A percentile compares a stretch with the other conserved stretches of the same genome.
Evolutionary conservation across 1,139 yeast species (phyloP).

Genomic region (Pichia sp.): DNA sequence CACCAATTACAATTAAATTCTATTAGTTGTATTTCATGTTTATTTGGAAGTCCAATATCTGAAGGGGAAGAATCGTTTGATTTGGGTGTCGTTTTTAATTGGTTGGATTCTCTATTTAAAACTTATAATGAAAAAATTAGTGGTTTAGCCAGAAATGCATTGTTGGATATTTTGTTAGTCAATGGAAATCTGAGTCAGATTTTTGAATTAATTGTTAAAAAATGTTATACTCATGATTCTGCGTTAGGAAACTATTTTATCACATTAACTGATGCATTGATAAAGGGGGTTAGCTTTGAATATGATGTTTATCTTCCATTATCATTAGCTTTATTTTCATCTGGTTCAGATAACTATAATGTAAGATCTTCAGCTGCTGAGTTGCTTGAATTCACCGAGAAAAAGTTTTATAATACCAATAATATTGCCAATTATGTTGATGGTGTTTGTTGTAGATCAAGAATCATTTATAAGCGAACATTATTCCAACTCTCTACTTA

Average conservation of each 20-base stretch:
- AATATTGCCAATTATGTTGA: conserved; percentile 48
- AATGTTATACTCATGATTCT: conserved; percentile 57
- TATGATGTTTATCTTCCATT: conserved; percentile 51
- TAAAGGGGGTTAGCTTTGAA: conserved; percentile 37
- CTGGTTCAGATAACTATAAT: conserved; percentile 57
- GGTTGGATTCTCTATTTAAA: conserved; percentile 70
- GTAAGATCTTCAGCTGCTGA: conserved; percentile 60
- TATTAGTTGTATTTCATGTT: conserved; percentile 75
- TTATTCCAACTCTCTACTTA: conserved; percentile 61
- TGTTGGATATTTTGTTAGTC: conserved; percentile 55
- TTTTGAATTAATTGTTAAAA: conserved; percentile 55
- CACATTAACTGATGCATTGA: conserved; percentile 59
- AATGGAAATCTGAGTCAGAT: conserved; percentile 56
- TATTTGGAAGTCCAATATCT: conserved; percentile 62
- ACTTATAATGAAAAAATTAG: conserved; percentile 56
- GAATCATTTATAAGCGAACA: conserved; percentile 73
- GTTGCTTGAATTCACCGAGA: conserved; percentile 52
- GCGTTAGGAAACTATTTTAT: conserved; percentile 65
- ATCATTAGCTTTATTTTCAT: conserved; percentile 60
- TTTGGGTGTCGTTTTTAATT: conserved; percentile 57
- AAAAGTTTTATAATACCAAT: conserved; percentile 41
- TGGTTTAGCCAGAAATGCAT: conserved; percentile 65
- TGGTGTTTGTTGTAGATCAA: conserved; percentile 57
- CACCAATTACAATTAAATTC: conserved; percentile 67
- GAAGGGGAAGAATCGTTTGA: conserved; percentile 61